Percentiles rank a stretch among this genome's conserved stretches.
Evolutionary conservation across 108 stramenopile species (phyloP).

Genomic region (Epipyxis sp.): DNA sequence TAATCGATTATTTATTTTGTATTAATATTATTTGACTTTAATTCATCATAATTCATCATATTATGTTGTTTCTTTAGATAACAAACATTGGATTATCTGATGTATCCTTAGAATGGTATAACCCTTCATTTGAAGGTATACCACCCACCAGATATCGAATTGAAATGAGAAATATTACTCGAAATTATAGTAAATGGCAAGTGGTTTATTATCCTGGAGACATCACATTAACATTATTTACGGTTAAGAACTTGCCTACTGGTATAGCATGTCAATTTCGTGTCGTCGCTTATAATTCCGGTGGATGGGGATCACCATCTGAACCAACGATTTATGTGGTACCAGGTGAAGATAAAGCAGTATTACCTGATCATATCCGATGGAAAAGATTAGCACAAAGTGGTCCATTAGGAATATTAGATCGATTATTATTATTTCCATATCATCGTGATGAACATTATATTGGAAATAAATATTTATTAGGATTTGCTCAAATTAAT

Average conservation of each 20-base stretch:
- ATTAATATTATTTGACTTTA: no score
- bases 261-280: not conserved
- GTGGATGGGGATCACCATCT: not conserved
- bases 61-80: no score
- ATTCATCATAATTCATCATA: no score
- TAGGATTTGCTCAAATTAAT: not conserved
- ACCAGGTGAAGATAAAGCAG: constrained; percentile 7
- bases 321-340: not conserved
- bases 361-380: not conserved
- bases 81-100: no score
- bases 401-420: not conserved
- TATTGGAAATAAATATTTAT: not conserved
- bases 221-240: not conserved
- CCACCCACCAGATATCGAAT: not conserved
- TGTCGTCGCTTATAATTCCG: not conserved
- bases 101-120: not conserved
- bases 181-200: constrained; percentile 2
- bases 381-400: not conserved
- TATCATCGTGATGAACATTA: not conserved
- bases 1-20: no score
- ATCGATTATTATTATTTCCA: not conserved
- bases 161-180: not conserved
- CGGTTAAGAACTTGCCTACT: not conserved
- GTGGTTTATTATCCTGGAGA: constrained; percentile 4
- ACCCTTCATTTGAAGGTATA: constrained; percentile 12